Conservation (phyloP, 305 asterid genomes). For the Fraxinus latifolia region DNA sequence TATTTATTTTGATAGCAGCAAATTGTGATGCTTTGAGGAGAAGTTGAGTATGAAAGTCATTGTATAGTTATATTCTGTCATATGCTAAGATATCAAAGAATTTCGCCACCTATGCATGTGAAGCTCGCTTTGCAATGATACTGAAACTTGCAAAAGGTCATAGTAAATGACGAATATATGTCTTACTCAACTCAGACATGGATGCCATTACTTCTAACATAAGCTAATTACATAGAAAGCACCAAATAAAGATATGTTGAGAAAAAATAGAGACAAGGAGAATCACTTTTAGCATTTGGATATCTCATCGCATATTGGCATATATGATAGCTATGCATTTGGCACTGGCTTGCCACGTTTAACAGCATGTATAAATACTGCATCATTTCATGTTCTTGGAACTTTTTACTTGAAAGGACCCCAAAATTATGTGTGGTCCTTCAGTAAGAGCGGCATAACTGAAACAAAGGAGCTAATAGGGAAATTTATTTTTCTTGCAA, state of each 20-base stretch:
- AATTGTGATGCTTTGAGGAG: neutral
- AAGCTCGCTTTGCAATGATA: neutral
- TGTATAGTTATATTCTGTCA: neutral
- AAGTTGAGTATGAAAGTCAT: neutral
- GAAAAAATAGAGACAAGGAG: neutral
- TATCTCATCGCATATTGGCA: neutral
- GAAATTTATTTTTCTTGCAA: neutral
- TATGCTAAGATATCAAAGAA: neutral
- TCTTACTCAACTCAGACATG: neutral
- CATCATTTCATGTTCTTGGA: neutral
- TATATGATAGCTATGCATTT: neutral
- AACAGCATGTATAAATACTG: neutral
- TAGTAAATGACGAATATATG: neutral
- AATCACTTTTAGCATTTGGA: neutral
- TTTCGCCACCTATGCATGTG: neutral
- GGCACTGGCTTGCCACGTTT: neutral
- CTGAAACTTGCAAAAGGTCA: neutral
- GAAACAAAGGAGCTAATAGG: neutral
- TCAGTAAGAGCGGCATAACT: neutral
- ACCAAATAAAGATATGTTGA: neutral
- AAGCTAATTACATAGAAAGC: neutral
- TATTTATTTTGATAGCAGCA: neutral
- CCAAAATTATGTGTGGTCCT: neutral
- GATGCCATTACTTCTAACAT: neutral
- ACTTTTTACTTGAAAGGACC: neutral